Percentiles rank a stretch among this genome's conserved stretches.
Conservation (phyloP, 2,329 filamentous ascomycete species). For the Colletotrichum plurivorum region DNA sequence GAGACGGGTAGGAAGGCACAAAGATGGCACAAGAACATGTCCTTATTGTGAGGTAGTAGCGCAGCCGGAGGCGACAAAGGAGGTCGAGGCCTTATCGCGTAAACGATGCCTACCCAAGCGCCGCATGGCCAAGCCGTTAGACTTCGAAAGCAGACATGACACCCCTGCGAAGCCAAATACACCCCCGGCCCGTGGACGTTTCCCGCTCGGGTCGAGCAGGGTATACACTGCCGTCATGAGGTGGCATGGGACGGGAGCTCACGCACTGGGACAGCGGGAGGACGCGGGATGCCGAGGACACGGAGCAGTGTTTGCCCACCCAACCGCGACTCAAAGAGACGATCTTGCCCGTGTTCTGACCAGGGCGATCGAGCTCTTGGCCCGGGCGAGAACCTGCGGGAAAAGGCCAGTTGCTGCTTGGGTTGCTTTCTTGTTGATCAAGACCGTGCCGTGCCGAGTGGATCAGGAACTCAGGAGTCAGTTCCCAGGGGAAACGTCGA, state of each 20-base stretch:
- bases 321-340: background rate
- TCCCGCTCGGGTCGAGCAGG: background rate
- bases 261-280: background rate
- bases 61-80: constrained; percentile 26
- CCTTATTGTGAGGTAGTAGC: constrained; percentile 35
- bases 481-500: background rate
- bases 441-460: background rate
- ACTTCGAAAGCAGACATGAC: constrained; percentile 18
- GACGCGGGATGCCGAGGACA: background rate
- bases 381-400: background rate
- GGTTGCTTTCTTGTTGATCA: background rate
- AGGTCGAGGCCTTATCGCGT: constrained; percentile 30
- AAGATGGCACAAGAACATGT: constrained; percentile 15
- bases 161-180: constrained; percentile 24
- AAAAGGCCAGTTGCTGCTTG: background rate
- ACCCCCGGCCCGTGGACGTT: constrained; percentile 3
- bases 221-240: constrained; percentile 1
- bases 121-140: constrained; percentile 38
- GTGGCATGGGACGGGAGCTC: background rate
- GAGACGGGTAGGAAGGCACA: constrained; percentile 30
- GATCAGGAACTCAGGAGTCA: background rate
- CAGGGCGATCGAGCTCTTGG: background rate
- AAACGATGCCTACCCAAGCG: constrained; percentile 29
- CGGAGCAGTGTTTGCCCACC: background rate
- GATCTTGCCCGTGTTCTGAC: background rate